These are phyloP conservation scores for Penicillium verhagenii DNA, from an alignment of 495 filamentous ascomycete species.

Conservation along the genomic window DNA sequence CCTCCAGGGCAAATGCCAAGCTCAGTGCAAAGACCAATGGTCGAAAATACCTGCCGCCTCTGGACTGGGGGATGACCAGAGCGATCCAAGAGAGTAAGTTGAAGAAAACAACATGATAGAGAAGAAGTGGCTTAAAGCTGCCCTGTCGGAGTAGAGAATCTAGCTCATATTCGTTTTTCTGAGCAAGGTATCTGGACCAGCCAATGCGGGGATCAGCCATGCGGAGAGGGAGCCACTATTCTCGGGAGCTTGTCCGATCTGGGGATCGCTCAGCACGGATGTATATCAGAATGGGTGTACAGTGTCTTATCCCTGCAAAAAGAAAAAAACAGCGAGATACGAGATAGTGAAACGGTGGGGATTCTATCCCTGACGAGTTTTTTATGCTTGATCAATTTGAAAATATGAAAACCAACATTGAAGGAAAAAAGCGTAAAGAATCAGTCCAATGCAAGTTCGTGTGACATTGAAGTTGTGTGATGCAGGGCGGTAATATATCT, in stretches of 20 bases:
- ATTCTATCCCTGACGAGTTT: too few species aligned
- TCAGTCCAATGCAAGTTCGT: not conserved
- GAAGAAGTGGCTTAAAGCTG: conserved; percentile 34
- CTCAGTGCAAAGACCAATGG: conserved; percentile 56
- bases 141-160: conserved; percentile 31
- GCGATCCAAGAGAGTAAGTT: conserved; percentile 29
- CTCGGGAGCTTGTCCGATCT: conserved; percentile 7
- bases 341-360: too few species aligned
- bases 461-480: not conserved
- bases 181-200: conserved; percentile 21
- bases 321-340: not conserved
- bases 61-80: conserved; percentile 32
- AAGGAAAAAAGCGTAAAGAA: conserved; percentile 1
- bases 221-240: conserved; percentile 23
- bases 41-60: conserved; percentile 33
- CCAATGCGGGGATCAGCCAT: conserved; percentile 26
- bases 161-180: conserved; percentile 17
- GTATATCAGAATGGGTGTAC: not conserved
- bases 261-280: conserved; percentile 9
- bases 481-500: too few species aligned
- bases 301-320: not conserved
- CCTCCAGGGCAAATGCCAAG: conserved; percentile 41
- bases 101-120: conserved; percentile 37
- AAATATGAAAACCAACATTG: not conserved
- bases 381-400: not conserved